Conservation (phyloP, 1,284 basidiomycete species). For the Leccinum subspadiceum region DNA sequence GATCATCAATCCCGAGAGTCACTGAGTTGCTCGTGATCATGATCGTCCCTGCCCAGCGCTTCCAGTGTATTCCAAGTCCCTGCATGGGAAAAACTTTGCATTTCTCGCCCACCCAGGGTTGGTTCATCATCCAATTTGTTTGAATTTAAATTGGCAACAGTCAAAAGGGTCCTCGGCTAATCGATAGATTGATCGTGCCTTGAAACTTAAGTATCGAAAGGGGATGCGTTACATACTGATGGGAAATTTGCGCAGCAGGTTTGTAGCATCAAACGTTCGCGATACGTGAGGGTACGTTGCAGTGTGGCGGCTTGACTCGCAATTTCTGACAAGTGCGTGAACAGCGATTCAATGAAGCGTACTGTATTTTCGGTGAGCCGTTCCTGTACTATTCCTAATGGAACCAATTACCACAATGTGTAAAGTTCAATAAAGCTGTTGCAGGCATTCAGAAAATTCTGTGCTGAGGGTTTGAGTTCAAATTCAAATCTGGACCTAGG, state of each 20-base stretch:
- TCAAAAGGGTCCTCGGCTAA: background rate
- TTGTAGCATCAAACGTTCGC: background rate
- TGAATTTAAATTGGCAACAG: background rate
- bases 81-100: constrained; percentile 1
- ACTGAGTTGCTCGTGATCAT: constrained; percentile 1
- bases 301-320: background rate
- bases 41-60: background rate
- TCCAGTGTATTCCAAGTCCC: background rate
- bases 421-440: background rate
- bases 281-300: background rate
- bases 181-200: background rate
- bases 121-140: background rate
- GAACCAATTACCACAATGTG: constrained; percentile 1
- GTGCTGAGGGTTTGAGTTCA: background rate
- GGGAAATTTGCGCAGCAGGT: background rate
- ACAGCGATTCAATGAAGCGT: background rate
- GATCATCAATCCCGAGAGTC: background rate
- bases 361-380: background rate
- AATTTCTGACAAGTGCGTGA: background rate
- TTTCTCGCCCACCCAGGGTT: constrained; percentile 1
- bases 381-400: constrained; percentile 4
- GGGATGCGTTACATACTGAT: background rate
- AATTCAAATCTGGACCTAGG: background rate
- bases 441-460: background rate
- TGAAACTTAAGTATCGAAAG: background rate